A percentile compares a stretch with the other conserved stretches of the same genome.
Conservation (phyloP, 371 early-diverging fungal species). For the Choanephora cucurbitarum region DNA sequence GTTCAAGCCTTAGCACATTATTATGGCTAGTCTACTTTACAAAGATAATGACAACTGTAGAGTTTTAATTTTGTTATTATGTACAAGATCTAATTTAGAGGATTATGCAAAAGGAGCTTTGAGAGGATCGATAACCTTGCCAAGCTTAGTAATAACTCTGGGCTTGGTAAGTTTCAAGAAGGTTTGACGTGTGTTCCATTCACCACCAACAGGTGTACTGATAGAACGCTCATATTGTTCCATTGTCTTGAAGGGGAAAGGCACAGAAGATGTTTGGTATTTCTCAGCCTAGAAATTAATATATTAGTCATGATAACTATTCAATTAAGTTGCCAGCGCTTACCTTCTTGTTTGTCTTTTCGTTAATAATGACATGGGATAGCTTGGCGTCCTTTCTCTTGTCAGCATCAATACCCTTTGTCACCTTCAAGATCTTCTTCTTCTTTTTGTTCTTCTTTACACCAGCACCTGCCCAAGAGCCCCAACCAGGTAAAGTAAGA, state of each 20-base stretch:
- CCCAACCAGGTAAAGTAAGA: conserved; percentile 94
- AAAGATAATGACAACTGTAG: too few species aligned
- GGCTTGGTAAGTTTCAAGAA: conserved; percentile 80
- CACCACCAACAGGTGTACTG: conserved; percentile 86
- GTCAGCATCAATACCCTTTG: conserved; percentile 66
- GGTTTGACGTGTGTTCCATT: conserved; percentile 88
- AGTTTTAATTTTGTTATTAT: too few species aligned
- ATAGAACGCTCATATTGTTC: conserved; percentile 90
- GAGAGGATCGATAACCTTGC: conserved; percentile 87
- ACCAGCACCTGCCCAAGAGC: conserved; percentile 85
- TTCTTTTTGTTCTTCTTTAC: conserved; percentile 63
- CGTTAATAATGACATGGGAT: conserved; percentile 90
- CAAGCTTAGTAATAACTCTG: conserved; percentile 80
- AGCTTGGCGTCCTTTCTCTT: conserved; percentile 83
- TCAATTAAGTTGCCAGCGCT: conserved; percentile 12
- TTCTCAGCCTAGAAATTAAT: conserved; percentile 58
- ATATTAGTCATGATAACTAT: not conserved
- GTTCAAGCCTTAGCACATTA: too few species aligned
- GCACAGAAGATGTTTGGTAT: conserved; percentile 73
- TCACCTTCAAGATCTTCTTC: conserved; percentile 60
- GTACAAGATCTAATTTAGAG: too few species aligned
- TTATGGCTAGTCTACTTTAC: too few species aligned
- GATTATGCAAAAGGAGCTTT: conserved; percentile 58
- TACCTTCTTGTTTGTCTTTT: conserved; percentile 80
- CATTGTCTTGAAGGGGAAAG: conserved; percentile 82